A percentile compares a stretch with the other conserved stretches of the same genome.
Conservation (phyloP, 2,329 filamentous ascomycete species). For the Colletotrichum euphorbiae region DNA sequence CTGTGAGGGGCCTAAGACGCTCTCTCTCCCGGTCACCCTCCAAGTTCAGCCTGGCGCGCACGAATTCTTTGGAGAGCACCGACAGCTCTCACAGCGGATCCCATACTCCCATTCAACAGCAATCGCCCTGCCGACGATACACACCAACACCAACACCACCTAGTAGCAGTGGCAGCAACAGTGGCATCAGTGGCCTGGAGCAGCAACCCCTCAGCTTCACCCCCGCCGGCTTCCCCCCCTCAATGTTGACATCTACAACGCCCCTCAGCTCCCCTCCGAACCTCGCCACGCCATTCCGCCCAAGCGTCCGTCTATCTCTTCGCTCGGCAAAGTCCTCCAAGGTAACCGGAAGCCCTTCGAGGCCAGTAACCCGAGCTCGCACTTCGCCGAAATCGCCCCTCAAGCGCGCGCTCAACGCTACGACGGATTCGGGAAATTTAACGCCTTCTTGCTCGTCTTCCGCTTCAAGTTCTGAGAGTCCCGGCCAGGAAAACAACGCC, state of each 20-base stretch:
- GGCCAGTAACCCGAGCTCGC: slow-evolving; percentile 70
- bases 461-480: slow-evolving; percentile 55
- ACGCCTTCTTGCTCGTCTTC: slow-evolving; percentile 69
- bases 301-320: slow-evolving; percentile 74
- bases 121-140: slow-evolving; percentile 61
- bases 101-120: slow-evolving; percentile 37
- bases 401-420: slow-evolving; percentile 79
- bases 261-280: slow-evolving; percentile 52
- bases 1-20: slow-evolving; percentile 84
- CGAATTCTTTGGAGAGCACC: slow-evolving; percentile 57
- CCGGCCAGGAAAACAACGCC: slow-evolving; percentile 60
- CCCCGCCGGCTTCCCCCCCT: slow-evolving; percentile 42
- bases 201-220: slow-evolving; percentile 50
- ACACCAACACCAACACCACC: slow-evolving; percentile 40
- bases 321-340: slow-evolving; percentile 72
- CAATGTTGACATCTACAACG: slow-evolving; percentile 44
- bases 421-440: slow-evolving; percentile 69
- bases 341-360: slow-evolving; percentile 63
- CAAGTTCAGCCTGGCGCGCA: slow-evolving; percentile 76
- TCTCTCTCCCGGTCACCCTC: slow-evolving; percentile 95
- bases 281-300: slow-evolving; percentile 73
- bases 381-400: slow-evolving; percentile 84
- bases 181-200: slow-evolving; percentile 45
- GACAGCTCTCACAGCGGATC: slow-evolving; percentile 56
- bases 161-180: slow-evolving; percentile 47